Percentiles rank a stretch among this genome's conserved stretches.
Conservation (phyloP, 306 rosid genomes). For the Dryas drummondii region DNA sequence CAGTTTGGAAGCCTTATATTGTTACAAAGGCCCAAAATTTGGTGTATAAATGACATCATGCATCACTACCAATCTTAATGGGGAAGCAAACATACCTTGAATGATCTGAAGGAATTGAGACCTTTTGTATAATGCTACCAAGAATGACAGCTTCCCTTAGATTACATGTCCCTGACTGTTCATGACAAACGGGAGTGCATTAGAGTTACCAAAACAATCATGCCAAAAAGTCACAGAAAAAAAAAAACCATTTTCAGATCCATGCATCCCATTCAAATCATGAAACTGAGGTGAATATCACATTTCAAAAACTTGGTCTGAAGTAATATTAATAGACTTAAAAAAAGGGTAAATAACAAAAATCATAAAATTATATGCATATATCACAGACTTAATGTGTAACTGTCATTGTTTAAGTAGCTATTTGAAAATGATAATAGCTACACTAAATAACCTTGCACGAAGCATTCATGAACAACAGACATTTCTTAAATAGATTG, state of each 20-base stretch:
- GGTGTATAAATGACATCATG: neutral
- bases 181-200: constrained; percentile 24
- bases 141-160: constrained; percentile 91
- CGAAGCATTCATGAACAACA: neutral
- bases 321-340: neutral
- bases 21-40: neutral
- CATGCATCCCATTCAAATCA: neutral
- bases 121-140: constrained; percentile 84
- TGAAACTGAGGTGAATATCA: neutral
- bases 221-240: neutral
- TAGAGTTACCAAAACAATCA: neutral
- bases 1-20: neutral
- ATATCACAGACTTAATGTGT: too few species aligned
- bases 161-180: constrained; percentile 77
- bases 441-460: neutral
- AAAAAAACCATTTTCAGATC: neutral
- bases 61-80: neutral
- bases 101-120: constrained; percentile 87
- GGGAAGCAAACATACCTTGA: constrained; percentile 60
- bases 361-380: neutral
- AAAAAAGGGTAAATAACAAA: neutral
- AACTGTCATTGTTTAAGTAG: too few species aligned
- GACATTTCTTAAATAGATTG: neutral
- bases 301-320: neutral
- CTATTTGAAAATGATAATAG: too few species aligned